Evolutionary conservation across 2,329 filamentous ascomycete species (phyloP), one percentile per base, ranked within the genome.

Genomic region (Colletotrichum phormii): DNA sequence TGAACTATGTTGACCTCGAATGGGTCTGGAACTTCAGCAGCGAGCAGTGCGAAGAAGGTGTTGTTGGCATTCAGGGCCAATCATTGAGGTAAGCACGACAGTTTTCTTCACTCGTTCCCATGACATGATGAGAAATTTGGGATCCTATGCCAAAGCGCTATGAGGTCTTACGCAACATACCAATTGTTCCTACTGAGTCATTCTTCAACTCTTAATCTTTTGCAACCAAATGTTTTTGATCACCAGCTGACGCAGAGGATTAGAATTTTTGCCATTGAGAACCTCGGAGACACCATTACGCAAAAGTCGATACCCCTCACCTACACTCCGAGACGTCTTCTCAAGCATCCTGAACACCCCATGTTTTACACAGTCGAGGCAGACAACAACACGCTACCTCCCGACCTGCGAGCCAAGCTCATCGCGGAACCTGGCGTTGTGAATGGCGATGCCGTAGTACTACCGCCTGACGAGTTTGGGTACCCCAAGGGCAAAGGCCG

Each of bases 131-230:
- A 94, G 82, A 87, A 83, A 84, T 83, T 69, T 83, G 86, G 86
- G 86, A 86, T 85, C 88, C 87, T 88, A 89, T 77, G 88, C 88
- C 82, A 78, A 75, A 75, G 79, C 80, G 87, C 86, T 72, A 86
- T 90, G 89, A 91, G 88, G 88, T 79, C 77, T 83, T 84, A 87
- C 83, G 82, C 83, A 84, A 88, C 84, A 86, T 86, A 86, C 87
- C 94, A 97, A 97, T 97, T 97, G 95, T 97, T 97, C 95, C 95
- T 97, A 91, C 95, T 97, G 95, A 97, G 84, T 74, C 74, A 69
- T 72, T 63, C 74, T 77, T 54, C 51, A 31, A 53, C 22, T 42
- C 42, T 13, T n/a, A 54, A 53, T 51, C 22, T 26, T 68, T 12
- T 33, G 29, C 13, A 59, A 1, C 35, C 55, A 6, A 7, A 35